Evolutionary conservation across 495 filamentous ascomycete species (phyloP), one percentile per base, ranked within the genome.

Genomic region (Hyaloscypha variabilis): DNA sequence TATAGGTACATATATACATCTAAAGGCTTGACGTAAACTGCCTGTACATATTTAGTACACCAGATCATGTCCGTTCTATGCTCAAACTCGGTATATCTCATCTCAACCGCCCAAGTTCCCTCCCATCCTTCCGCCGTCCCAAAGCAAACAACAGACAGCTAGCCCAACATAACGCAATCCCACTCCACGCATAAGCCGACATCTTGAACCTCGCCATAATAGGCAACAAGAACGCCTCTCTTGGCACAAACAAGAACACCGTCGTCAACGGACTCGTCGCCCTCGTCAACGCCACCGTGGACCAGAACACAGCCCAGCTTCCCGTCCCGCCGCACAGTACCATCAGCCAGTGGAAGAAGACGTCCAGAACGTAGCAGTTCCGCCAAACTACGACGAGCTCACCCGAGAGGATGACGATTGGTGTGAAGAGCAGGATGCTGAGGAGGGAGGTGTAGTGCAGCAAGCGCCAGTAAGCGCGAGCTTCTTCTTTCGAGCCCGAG

Each of bases 331-430:
- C 73, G 65, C 67, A 81, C 23, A 75, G 56, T 4, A 78, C 60
- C 54, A 78, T 68, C 3, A 75, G 29, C 46, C 74, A 72, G 30
- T 52, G 49, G 24, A 54, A 70, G 59, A 70, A 68, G 17, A 69
- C 53, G 29, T 85, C 82, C 10, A 84, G 76, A 68, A 82, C 75
- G 58, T 83, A 82, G 63, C 81, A 79, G 61, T 84, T 84, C 8
- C 77, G 75, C 31, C 67, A 69, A 55, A 85, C 82, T 60, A 77
- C 69, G 8, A 66, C 60, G 13, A 82, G 49, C 57, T 84, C 82
- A 34, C 82, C 82, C 3, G 78, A 77, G 17, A 85, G 60, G 50
- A 83, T 71, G 19, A 79, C 68, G 57, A 81, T 75, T 19, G 82
- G 82, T 3, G 78, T 72, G 54, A 83, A 74, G 2, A 83, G 60